Evolutionary conservation across 208 protist genomes (phyloP).

Genomic region (Crithidia brevicula): DNA sequence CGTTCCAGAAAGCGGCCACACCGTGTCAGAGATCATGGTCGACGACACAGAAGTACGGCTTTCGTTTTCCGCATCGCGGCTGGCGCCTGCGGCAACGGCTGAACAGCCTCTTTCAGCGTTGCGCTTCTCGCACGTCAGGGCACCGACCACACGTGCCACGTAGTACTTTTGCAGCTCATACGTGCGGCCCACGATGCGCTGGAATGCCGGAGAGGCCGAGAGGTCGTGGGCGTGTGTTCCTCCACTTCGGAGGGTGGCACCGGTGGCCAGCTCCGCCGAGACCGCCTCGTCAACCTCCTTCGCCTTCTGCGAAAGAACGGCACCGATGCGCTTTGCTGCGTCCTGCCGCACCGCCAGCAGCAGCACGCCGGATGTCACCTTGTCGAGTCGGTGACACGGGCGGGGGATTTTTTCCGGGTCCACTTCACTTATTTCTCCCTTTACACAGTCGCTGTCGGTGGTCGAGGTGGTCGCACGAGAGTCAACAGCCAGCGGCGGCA

Average conservation of each 20-base stretch:
- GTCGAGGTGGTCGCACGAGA: too few species aligned
- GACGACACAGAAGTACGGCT: too few species aligned
- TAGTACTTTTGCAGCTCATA: constrained; percentile 48
- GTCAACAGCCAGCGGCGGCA: too few species aligned
- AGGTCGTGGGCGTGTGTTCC: background rate
- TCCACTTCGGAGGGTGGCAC: background rate
- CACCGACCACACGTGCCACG: constrained; percentile 26
- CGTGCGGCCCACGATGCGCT: constrained; percentile 12
- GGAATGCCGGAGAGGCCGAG: constrained; percentile 5
- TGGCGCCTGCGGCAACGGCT: too few species aligned
- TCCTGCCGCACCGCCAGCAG: constrained; percentile 59
- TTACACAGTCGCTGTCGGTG: too few species aligned
- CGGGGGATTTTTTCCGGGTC: constrained; percentile 54
- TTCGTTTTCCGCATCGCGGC: too few species aligned
- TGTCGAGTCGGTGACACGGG: constrained; percentile 88
- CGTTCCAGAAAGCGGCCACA: constrained; percentile 14
- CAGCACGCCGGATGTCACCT: constrained; percentile 88
- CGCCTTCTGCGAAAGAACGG: constrained; percentile 67
- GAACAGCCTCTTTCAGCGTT: background rate
- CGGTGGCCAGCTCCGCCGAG: constrained; percentile 10
- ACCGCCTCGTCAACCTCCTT: constrained; percentile 56
- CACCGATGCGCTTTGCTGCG: constrained; percentile 57
- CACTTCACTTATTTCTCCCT: constrained; percentile 32
- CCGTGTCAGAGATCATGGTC: background rate
- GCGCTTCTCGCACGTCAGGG: background rate